Conservation (phyloP, 1,284 basidiomycete species). For the Boletellus sp. region DNA sequence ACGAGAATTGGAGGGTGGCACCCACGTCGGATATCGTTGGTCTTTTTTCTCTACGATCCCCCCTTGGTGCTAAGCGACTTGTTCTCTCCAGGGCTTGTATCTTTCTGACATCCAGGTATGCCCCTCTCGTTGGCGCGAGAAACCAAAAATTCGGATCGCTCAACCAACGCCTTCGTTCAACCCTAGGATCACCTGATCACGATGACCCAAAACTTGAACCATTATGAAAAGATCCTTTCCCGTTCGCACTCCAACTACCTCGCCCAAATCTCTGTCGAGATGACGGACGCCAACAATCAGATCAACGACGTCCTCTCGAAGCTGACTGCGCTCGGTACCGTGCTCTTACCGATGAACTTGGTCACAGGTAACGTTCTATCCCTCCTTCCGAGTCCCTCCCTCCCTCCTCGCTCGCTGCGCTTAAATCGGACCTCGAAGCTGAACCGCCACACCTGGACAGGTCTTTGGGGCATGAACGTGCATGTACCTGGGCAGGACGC, state of each 20-base stretch:
- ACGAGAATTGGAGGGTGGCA: conserved; percentile 98
- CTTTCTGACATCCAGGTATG: conserved; percentile 83
- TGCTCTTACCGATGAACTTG: conserved; percentile 95
- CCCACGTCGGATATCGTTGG: conserved; percentile 95
- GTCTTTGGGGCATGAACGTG: conserved; percentile 90
- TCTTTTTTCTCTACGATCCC: conserved; percentile 16
- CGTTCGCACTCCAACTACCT: conserved; percentile 99
- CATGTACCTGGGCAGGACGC: conserved; percentile 83
- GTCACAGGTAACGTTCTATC: conserved; percentile 63
- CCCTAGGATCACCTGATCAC: conserved; percentile 95
- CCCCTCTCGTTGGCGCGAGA: neutral
- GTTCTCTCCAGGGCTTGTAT: conserved; percentile 74
- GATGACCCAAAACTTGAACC: conserved; percentile 99
- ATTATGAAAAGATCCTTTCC: conserved; percentile 98
- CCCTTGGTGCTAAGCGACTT: neutral
- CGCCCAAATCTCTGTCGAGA: conserved; percentile 97
- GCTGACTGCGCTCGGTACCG: conserved; percentile 95
- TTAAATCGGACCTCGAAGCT: too few species aligned
- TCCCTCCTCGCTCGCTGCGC: too few species aligned
- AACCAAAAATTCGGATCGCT: too few species aligned
- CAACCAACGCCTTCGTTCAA: too few species aligned
- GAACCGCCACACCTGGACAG: conserved; percentile 26
- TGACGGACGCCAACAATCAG: conserved; percentile 99
- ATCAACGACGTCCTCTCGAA: conserved; percentile 99
- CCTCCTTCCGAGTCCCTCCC: too few species aligned